Conservation (phyloP, 176 grass and related monocot species). For the Cenchrus fungigraminus region DNA sequence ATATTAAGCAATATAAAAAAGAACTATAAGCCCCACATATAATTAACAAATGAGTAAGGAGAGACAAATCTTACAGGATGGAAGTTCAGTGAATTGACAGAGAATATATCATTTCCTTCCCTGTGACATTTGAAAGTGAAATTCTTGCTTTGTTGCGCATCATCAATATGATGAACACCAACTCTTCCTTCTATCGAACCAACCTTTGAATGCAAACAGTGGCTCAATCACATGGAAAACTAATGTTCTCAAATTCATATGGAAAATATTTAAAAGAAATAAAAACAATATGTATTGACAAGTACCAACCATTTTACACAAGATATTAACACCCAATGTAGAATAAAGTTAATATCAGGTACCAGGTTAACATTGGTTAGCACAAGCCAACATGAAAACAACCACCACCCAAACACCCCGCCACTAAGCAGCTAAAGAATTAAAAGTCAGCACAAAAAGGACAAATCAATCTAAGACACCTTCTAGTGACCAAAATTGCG, state of each 20-base stretch:
- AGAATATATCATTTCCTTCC: constrained; percentile 92
- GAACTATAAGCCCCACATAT: background rate
- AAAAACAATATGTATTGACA: constrained; percentile 20
- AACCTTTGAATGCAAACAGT: constrained; percentile 61
- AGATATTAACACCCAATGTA: constrained; percentile 14
- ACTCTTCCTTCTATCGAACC: constrained; percentile 92
- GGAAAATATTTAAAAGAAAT: constrained; percentile 1
- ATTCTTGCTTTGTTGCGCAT: constrained; percentile 91
- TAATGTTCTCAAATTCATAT: background rate
- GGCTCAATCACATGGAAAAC: constrained; percentile 28
- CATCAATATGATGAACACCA: constrained; percentile 45
- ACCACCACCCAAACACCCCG: background rate
- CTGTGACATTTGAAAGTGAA: constrained; percentile 99
- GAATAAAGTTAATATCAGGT: constrained; percentile 8
- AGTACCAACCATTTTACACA: background rate
- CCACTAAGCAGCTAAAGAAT: constrained; percentile 2
- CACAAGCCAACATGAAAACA: background rate
- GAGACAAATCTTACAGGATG: constrained; percentile 78
- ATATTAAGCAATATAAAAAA: background rate
- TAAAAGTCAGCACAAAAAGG: background rate
- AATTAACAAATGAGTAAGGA: background rate
- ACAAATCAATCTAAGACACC: no score
- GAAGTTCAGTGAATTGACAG: constrained; percentile 95
- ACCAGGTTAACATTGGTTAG: background rate
- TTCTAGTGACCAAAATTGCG: no score